Percentiles rank a stretch among this genome's conserved stretches.
phyloP scores from a whole-genome alignment of 2,329 filamentous ascomycete genomes.

The Sphaerulina populicola region DNA sequence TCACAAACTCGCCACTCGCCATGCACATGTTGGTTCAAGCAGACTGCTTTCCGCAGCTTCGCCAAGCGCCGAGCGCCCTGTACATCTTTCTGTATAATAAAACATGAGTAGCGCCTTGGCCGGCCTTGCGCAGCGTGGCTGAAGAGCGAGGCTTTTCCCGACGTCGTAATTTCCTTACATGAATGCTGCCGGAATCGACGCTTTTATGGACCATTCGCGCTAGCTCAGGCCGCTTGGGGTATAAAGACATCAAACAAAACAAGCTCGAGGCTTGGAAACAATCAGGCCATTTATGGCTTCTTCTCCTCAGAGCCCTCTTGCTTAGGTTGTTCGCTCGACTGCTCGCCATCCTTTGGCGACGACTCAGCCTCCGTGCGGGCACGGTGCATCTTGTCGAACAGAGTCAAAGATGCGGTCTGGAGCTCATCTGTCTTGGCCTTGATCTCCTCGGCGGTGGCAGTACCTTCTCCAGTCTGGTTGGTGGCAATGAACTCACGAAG shows the following conservation, averaged over 20 bases:
- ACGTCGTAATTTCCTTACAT: constrained; percentile 3
- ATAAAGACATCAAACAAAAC: constrained; percentile 19
- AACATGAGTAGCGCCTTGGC: constrained; percentile 7
- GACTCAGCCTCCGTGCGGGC: constrained; percentile 52
- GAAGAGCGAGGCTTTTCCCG: not conserved
- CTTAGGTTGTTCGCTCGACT: constrained; percentile 34
- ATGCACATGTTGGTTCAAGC: not conserved
- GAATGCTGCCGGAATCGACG: constrained; percentile 10
- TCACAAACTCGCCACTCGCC: constrained; percentile 2
- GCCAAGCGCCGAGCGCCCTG: constrained; percentile 6
- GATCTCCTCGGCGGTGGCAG: constrained; percentile 78
- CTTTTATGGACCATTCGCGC: constrained; percentile 16
- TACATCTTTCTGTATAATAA: constrained; percentile 9
- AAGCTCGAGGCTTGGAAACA: constrained; percentile 5
- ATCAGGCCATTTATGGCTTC: constrained; percentile 49
- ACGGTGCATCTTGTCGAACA: constrained; percentile 99
- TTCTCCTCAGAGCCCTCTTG: constrained; percentile 55
- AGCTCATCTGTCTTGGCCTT: constrained; percentile 99
- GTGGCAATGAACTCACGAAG: constrained; percentile 75
- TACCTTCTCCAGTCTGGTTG: constrained; percentile 87
- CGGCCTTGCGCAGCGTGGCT: not conserved
- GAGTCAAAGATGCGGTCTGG: constrained; percentile 86
- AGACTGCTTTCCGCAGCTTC: constrained; percentile 1
- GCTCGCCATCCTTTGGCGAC: constrained; percentile 44
- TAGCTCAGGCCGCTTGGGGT: constrained; percentile 16